phyloP scores from a whole-genome alignment of 2,329 filamentous ascomycete species.

The Tothia fuscella region DNA sequence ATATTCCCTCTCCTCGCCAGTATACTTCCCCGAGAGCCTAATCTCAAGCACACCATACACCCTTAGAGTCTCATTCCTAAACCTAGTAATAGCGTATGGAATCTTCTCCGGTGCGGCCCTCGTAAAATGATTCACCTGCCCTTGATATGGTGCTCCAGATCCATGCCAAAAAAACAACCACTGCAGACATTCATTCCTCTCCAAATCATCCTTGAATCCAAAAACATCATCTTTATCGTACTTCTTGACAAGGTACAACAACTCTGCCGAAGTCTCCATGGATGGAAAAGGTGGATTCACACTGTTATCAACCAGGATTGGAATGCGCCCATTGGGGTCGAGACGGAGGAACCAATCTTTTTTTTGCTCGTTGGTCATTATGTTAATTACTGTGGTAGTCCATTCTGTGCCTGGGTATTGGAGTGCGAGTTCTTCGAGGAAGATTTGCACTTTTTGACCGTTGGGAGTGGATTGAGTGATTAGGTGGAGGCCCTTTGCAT shows the following conservation, averaged over 20 bases:
- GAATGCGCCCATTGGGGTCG: constrained; percentile 54
- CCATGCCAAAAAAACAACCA: constrained; percentile 51
- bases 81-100: constrained; percentile 34
- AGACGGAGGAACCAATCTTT: constrained; percentile 53
- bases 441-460: constrained; percentile 44
- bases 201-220: constrained; percentile 34
- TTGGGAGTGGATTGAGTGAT: constrained; percentile 41
- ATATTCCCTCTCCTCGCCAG: constrained; percentile 40
- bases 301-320: constrained; percentile 52
- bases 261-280: constrained; percentile 24
- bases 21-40: constrained; percentile 40
- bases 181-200: constrained; percentile 39
- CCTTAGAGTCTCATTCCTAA: constrained; percentile 36
- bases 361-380: constrained; percentile 52
- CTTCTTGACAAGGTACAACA: constrained; percentile 30
- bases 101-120: constrained; percentile 65
- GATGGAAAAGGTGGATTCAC: constrained; percentile 31
- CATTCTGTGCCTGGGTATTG: constrained; percentile 45
- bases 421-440: constrained; percentile 56
- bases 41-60: constrained; percentile 43
- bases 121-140: constrained; percentile 70
- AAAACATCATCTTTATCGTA: constrained; percentile 37
- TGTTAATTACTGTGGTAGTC: constrained; percentile 32
- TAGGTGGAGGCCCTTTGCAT: constrained; percentile 40
- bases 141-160: constrained; percentile 62